Evolutionary conservation across 768 basidiomycete genomes (phyloP), one percentile per base, ranked within the genome.

Genomic region (Suillus alpinus): DNA sequence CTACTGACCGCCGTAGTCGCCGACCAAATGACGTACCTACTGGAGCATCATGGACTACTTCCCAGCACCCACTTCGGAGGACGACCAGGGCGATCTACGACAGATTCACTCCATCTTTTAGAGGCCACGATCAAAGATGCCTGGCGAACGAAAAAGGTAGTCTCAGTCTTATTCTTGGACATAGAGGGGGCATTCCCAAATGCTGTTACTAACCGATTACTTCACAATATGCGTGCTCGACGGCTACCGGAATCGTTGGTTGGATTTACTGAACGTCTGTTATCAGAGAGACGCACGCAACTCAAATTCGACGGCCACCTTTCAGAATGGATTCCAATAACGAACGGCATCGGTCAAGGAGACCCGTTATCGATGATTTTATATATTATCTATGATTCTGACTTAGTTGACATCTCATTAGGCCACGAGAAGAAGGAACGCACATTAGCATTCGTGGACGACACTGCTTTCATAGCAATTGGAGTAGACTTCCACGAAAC

Each of bases 141-240:
- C 0, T 82, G 79, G 80, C 44, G 71, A 0, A 55, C 0, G 46
- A 59, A 8, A 56, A 72, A 77, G 12, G 80, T 81, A 0, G 77
- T 65, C 0, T 71, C 71, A 0, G 66, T 71, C 0, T 71, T 81
- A 0, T 80, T 77, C 65, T 70, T 81, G 0, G 79, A 83, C 59
- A 71, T 82, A 0, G 68, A 79, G 63, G 78, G 73, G 0, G 78
- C 79, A 4, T 81, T 80, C 59, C 79, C 76, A 0, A 80, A 73
- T 58, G 73, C 72, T 0, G 74, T 71, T 4, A 69, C 62, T 0
- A 68, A 71, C 1, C 16, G 63, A 0, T 72, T 80, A 0, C 37
- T 73, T 0, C 73, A 76, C 58, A 72, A 77, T 40, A 60, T 80
- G 56, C 6, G 49, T 2, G 59, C 57, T 20, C 20, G 41, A 12